Evolutionary conservation across 2,329 filamentous ascomycete species (phyloP).

Genomic region (Colletotrichum simmondsii): DNA sequence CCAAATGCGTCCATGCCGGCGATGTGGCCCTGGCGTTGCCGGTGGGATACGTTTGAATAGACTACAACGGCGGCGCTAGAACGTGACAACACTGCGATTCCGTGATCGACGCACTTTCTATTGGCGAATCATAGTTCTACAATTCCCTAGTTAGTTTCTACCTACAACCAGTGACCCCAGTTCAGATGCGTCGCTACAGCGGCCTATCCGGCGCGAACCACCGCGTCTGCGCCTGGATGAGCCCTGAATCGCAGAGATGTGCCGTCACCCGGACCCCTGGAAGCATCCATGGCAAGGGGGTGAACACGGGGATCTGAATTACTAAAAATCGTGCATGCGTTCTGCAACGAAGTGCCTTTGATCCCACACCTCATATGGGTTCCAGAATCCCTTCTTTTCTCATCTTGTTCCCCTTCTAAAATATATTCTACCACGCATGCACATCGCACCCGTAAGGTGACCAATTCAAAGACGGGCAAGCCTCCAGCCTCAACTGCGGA

Average conservation of each 20-base stretch:
- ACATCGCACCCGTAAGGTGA: too few species aligned
- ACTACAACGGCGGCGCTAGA: not conserved
- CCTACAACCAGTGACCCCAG: not conserved
- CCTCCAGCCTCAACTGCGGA: not conserved
- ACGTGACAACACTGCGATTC: not conserved
- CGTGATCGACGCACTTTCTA: not conserved
- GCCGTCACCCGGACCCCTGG: not conserved
- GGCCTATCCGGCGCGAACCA: not conserved
- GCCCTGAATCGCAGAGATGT: not conserved
- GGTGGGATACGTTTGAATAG: constrained; percentile 15
- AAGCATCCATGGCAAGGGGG: not conserved
- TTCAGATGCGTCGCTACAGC: not conserved
- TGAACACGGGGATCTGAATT: constrained; percentile 2
- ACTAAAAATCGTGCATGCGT: constrained; percentile 1
- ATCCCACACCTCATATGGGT: constrained; percentile 4
- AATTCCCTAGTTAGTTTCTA: not conserved
- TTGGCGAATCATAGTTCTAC: not conserved
- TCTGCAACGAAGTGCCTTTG: not conserved
- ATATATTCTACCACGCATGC: too few species aligned
- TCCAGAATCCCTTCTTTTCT: not conserved
- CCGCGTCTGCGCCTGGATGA: not conserved
- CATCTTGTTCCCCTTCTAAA: not conserved
- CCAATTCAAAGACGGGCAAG: too few species aligned
- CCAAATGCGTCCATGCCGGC: not conserved
- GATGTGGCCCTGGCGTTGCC: not conserved